phyloP scores from a whole-genome alignment of 2,329 filamentous ascomycete species.

The Colletotrichum abscissum region DNA sequence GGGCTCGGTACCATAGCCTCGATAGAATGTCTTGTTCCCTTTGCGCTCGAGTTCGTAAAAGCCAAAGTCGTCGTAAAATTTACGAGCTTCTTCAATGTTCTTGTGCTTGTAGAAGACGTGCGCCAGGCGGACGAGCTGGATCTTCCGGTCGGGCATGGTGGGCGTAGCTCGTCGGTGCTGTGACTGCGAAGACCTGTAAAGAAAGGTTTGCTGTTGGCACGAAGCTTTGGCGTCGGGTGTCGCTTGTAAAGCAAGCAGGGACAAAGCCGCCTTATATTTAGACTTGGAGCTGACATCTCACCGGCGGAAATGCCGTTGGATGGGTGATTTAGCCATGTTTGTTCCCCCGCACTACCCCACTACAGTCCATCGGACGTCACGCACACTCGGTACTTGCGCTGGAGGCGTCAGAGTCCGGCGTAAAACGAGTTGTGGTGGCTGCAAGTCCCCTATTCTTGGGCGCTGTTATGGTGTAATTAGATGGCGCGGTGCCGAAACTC shows the following conservation, averaged over 20 bases:
- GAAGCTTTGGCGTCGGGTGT: background rate
- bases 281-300: background rate
- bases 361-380: conserved; percentile 29
- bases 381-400: conserved; percentile 31
- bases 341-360: conserved; percentile 35
- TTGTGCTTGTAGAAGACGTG: conserved; percentile 62
- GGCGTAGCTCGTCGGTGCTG: background rate
- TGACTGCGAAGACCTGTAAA: background rate
- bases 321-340: conserved; percentile 16
- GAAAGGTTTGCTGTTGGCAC: background rate
- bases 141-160: conserved; percentile 39
- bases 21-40: conserved; percentile 64
- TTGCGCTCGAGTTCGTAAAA: conserved; percentile 52
- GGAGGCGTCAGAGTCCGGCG: conserved; percentile 16
- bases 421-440: background rate
- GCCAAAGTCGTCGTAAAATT: conserved; percentile 62
- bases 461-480: background rate
- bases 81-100: conserved; percentile 52
- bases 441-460: background rate
- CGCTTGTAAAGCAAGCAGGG: background rate
- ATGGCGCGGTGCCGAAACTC: conserved; percentile 29
- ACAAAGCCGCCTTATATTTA: background rate
- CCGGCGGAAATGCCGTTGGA: conserved; percentile 1
- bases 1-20: conserved; percentile 70
- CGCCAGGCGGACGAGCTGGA: conserved; percentile 51